Percentiles rank a stretch among this genome's conserved stretches.
phyloP scores from a whole-genome alignment of 1,284 basidiomycete species.

The Calocybe gambosa region DNA sequence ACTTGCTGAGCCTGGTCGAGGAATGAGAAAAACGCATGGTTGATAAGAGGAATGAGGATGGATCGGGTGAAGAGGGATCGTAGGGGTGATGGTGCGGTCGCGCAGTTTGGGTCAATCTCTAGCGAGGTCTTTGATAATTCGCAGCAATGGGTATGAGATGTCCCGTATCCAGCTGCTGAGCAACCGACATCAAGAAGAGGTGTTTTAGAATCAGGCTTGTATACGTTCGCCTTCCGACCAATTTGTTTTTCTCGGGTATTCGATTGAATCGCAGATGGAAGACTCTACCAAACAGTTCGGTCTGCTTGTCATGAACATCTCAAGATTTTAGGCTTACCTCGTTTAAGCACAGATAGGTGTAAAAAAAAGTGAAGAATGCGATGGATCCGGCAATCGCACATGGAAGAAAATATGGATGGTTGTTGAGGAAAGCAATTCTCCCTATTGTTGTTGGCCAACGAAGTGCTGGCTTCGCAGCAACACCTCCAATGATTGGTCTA shows the following conservation, averaged over 20 bases:
- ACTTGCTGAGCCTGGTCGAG: conserved; percentile 25
- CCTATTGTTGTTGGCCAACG: conserved; percentile 20
- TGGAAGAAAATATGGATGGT: conserved; percentile 38
- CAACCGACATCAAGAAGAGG: conserved; percentile 3
- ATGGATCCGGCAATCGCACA: conserved; percentile 28
- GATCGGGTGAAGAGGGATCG: conserved; percentile 16
- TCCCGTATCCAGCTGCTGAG: neutral
- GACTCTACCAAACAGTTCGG: neutral
- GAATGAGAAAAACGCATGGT: conserved; percentile 21
- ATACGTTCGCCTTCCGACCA: neutral
- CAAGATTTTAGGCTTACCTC: conserved; percentile 25
- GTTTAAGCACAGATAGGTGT: conserved; percentile 24
- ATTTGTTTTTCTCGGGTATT: neutral
- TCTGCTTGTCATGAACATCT: no score
- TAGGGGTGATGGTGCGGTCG: conserved; percentile 13
- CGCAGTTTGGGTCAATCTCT: neutral
- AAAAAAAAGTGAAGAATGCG: conserved; percentile 23
- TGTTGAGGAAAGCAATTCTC: conserved; percentile 23
- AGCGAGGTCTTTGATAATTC: neutral
- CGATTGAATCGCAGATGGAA: conserved; percentile 6
- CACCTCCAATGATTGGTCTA: conserved; percentile 29
- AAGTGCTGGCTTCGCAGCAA: conserved; percentile 12
- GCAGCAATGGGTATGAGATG: neutral
- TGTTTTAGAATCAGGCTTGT: neutral
- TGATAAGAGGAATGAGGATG: conserved; percentile 17